Conservation (phyloP, 2,329 filamentous ascomycete species). For the Paecilomyces sp. region DNA sequence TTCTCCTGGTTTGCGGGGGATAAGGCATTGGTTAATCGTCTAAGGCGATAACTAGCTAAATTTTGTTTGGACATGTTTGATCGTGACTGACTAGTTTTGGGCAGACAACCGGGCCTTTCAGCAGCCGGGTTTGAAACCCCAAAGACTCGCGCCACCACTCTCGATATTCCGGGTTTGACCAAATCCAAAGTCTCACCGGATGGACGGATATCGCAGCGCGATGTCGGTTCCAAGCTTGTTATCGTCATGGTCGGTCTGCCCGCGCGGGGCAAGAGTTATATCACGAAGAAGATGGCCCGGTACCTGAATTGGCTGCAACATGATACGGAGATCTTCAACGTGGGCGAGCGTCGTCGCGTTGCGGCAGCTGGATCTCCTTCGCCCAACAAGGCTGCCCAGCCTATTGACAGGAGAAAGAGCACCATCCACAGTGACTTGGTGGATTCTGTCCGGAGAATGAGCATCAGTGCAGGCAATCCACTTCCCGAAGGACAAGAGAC, state of each 20-base stretch:
- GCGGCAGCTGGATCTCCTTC: constrained; percentile 52
- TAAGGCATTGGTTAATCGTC: not conserved
- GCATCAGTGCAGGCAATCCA: constrained; percentile 26
- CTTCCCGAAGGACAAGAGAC: constrained; percentile 8
- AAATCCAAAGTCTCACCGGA: constrained; percentile 93
- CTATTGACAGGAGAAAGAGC: constrained; percentile 14
- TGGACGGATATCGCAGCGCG: constrained; percentile 83
- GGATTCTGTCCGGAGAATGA: constrained; percentile 38
- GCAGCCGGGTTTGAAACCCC: constrained; percentile 74
- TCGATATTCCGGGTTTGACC: constrained; percentile 95
- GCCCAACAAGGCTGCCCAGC: constrained; percentile 11
- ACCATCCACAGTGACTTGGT: constrained; percentile 34
- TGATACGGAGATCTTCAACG: constrained; percentile 93
- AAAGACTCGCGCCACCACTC: constrained; percentile 79
- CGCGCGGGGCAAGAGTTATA: constrained; percentile 94
- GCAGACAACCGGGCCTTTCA: constrained; percentile 60
- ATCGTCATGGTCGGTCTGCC: constrained; percentile 98
- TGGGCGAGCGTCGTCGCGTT: constrained; percentile 80
- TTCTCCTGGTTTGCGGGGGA: not conserved
- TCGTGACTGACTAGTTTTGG: constrained; percentile 6
- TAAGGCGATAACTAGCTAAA: not conserved
- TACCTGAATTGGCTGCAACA: constrained; percentile 98
- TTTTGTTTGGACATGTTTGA: not conserved
- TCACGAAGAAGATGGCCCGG: constrained; percentile 93
- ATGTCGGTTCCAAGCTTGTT: constrained; percentile 92